A percentile compares a stretch with the other conserved stretches of the same genome.
phyloP scores from a whole-genome alignment of 2,329 filamentous ascomycete genomes.

The Pseudopyricularia cyperi region DNA sequence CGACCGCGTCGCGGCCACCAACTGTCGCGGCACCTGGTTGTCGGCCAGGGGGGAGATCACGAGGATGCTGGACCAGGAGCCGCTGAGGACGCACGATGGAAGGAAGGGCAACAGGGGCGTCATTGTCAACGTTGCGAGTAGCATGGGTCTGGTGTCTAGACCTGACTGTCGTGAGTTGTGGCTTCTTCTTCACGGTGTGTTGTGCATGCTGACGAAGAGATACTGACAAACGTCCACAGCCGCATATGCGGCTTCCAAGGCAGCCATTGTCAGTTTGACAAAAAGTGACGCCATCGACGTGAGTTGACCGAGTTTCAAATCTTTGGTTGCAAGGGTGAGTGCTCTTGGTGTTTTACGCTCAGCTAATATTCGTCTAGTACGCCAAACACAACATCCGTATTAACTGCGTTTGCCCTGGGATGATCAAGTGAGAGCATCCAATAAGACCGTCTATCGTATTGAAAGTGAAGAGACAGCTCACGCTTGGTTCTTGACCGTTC shows the following conservation, averaged over 20 bases:
- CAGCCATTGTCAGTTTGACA: conserved; percentile 30
- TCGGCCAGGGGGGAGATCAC: conserved; percentile 26
- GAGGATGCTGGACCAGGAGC: conserved; percentile 29
- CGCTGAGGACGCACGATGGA: conserved; percentile 26
- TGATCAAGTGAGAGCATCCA: conserved; percentile 21
- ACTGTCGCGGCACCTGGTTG: conserved; percentile 31
- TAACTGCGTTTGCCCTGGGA: conserved; percentile 31
- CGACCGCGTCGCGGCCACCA: conserved; percentile 26
- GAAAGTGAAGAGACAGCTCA: no score
- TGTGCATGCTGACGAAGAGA: background rate
- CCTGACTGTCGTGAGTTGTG: conserved; percentile 23
- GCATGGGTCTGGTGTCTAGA: conserved; percentile 26
- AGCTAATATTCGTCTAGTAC: conserved; percentile 17
- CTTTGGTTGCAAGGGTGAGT: background rate
- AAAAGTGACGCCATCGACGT: conserved; percentile 33
- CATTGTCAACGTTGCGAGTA: conserved; percentile 31
- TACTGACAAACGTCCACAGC: conserved; percentile 14
- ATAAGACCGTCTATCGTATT: no score
- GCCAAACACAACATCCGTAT: conserved; percentile 28
- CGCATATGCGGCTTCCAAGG: conserved; percentile 31
- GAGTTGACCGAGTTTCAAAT: conserved; percentile 3
- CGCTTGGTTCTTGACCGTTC: background rate
- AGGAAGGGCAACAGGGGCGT: conserved; percentile 24
- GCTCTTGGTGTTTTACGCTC: background rate
- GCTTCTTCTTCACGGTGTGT: background rate